Evolutionary conservation across 2,329 filamentous ascomycete species (phyloP).

Genomic region (Colletotrichum sp.): DNA sequence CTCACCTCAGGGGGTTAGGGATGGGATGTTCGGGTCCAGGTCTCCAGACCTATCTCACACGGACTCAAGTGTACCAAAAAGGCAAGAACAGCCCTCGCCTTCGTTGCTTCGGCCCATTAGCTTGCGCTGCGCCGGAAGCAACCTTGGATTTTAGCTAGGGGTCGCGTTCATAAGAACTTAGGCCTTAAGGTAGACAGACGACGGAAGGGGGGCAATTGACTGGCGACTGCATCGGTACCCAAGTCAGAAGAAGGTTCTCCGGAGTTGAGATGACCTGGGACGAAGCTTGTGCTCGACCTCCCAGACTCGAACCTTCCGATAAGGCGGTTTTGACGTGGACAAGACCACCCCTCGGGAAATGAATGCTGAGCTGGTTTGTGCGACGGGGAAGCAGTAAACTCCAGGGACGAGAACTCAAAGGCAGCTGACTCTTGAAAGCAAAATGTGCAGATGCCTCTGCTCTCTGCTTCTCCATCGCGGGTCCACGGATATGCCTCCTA

Average conservation of each 20-base stretch:
- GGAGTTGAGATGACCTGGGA: conserved; percentile 7
- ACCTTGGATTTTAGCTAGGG: background rate
- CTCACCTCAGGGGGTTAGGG: background rate
- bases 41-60: background rate
- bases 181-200: background rate
- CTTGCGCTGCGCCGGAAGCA: background rate
- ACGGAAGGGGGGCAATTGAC: background rate
- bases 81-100: background rate
- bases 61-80: background rate
- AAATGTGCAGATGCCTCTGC: background rate
- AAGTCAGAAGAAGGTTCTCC: background rate
- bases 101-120: background rate
- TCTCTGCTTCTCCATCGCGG: background rate
- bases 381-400: background rate
- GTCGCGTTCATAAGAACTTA: background rate
- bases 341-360: background rate
- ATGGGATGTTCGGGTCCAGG: background rate
- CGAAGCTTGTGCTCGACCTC: background rate
- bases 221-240: background rate
- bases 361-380: background rate
- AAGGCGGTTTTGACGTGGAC: background rate
- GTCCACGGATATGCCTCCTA: background rate
- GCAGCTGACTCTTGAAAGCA: conserved; percentile 13
- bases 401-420: conserved; percentile 19
- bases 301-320: background rate